Base-by-base conservation (phyloP, 441 rosid species). In the Dalechampia spathulata region DNA sequence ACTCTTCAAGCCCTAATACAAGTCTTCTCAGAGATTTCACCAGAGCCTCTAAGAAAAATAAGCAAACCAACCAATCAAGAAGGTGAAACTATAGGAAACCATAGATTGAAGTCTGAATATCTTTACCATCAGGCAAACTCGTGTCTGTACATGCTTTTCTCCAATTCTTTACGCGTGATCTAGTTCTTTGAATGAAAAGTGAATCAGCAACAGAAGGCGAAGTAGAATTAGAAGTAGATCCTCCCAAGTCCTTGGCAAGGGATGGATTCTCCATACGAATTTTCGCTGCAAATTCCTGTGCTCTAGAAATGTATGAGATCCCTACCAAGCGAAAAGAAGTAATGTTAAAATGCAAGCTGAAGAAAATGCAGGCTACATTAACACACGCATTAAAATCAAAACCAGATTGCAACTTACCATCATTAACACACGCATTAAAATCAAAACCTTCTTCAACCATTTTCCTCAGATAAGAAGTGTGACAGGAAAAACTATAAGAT, bases 371-470 rank as follows among this genome's bases (percentile, higher is more conserved):
- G 48, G 37, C 38, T 26, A 32, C 21, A 30, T 8, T 8, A 30
- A 30, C 34, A 30, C 34, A 30, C 8, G 8, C 34, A 30, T 30
- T 3, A 8, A 30, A 30, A 34, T 5, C 3, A 34, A 34, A 34
- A 1, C 5, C 12, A 4, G 12, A 3, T 28, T 28, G 32, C 10
- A 10, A 50, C 62, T 63, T 60, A 87, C 98, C 98, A 53, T 91
- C 82, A 61, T 81, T 74, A 48, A 91, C 79, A 62, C 96, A 91
- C 48, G 89, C 70, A 69, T 88, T 91, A 61, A 91, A 88, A 73
- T 88, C 95, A 46, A 88, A 88, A 20, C 93, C 95, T 70, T 88
- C 85, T 7, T 67, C 75, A 52, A 85, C 90, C 98, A 91, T 82
- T n/a, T 88, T 57, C 38, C 66, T 67, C 68, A 91, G 75, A 69